Evolutionary conservation across 371 early-diverging fungal species (phyloP), one percentile per base, ranked within the genome.

Genomic region (Rhizopus arrhizus): DNA sequence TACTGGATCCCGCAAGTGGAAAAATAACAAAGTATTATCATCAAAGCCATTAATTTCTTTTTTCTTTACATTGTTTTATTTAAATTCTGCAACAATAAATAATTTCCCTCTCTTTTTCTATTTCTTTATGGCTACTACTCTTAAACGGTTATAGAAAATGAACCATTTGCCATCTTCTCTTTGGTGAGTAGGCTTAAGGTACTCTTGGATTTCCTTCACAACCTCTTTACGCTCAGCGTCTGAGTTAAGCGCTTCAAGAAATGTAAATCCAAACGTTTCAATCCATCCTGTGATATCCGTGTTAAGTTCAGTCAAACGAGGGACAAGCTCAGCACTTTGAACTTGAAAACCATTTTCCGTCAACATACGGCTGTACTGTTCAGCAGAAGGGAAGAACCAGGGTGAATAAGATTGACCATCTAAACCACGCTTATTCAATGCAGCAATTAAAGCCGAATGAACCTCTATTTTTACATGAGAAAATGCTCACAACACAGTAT

Each of bases 371-470:
- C 53, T 56, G 73, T 89, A 91, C n/a, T 66, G 49, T 40, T 74
- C 73, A 6, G 59, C 53, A 1, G 87, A 82, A 32, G 89, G 89
- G 68, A 89, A 89, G 59, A 74, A 91, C 88, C 88, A 89, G 5
- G 89, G 89, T 7, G 85, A 86, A 10, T 74, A 53, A 3, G 73
- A 60, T 22, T 69, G 64, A 3, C 85, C 86, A 51, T 87, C 69
- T 8, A 70, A 38, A 0, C 88, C 88, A 8, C 87, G 83, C 16
- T 77, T 72, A 32, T 74, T 74, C 36, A 88, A 59, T 4, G 86
- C 86, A 32, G 72, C 59, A 42, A 88, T 80, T 33, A 90, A 53
- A 3, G 85, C 83, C 0, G 73, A 62, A 28, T 88, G 85, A 31
- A 90, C 58, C 34, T 71, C 85, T 68, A 62, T 57, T 48, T 9